Percentiles rank a stretch among this genome's conserved stretches.
These are phyloP conservation scores for Stachybotrys elegans DNA, from an alignment of 2,329 filamentous ascomycete genomes.

Conservation along the genomic window DNA sequence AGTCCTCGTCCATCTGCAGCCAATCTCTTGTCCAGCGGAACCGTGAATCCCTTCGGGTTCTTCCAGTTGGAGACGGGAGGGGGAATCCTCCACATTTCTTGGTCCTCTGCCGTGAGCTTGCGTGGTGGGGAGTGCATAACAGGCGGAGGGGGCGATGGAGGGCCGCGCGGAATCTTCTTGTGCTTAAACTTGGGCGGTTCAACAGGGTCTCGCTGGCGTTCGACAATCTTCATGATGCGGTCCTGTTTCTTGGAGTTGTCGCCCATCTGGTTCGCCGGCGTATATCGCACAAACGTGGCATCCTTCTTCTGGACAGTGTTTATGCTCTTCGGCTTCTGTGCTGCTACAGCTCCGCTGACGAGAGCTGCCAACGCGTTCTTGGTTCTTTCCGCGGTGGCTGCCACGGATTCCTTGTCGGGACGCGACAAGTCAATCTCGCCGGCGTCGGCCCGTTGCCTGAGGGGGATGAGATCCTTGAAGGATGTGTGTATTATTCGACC, in stretches of 20 bases:
- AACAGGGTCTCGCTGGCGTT: conserved; percentile 89
- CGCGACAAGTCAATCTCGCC: conserved; percentile 85
- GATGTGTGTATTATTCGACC: conserved; percentile 85
- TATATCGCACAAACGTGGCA: conserved; percentile 92
- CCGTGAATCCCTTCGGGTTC: conserved; percentile 97
- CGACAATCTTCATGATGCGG: conserved; percentile 97
- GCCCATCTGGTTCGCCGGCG: conserved; percentile 95
- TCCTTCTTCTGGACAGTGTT: conserved; percentile 76
- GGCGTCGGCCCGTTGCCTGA: conserved; percentile 86
- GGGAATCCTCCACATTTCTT: conserved; percentile 87
- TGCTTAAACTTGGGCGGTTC: conserved; percentile 98
- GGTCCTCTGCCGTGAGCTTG: conserved; percentile 93
- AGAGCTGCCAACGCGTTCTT: conserved; percentile 78
- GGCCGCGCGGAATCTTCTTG: conserved; percentile 93
- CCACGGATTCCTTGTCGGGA: conserved; percentile 79
- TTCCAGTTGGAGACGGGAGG: conserved; percentile 98
- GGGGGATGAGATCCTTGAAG: conserved; percentile 93
- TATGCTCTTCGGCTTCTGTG: conserved; percentile 95
- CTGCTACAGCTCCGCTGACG: conserved; percentile 78
- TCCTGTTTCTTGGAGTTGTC: conserved; percentile 81
- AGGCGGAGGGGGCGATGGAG: conserved; percentile 86
- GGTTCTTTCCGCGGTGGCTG: conserved; percentile 79
- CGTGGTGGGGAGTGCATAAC: conserved; percentile 92
- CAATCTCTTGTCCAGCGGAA: conserved; percentile 89
- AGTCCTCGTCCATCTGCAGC: conserved; percentile 88